Percentiles rank a stretch among this genome's conserved stretches.
Conservation (phyloP, 2,329 filamentous ascomycete genomes). For the Neofusicoccum sp. region DNA sequence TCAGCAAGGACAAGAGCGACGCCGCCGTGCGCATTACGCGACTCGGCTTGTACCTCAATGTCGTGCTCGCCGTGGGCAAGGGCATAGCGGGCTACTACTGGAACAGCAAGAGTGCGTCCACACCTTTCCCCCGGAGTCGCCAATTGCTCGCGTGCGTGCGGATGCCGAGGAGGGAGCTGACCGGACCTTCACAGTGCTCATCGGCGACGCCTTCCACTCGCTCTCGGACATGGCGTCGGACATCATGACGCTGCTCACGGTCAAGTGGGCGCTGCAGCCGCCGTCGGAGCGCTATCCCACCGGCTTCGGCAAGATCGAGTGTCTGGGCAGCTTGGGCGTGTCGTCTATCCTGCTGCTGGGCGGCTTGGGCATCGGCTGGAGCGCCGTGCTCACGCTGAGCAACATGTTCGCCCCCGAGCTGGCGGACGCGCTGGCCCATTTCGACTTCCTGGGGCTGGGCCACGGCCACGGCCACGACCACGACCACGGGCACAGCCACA, state of each 20-base stretch:
- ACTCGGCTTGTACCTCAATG: constrained; percentile 84
- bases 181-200: constrained; percentile 59
- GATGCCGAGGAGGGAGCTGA: not conserved
- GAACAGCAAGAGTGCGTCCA: constrained; percentile 70
- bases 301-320: constrained; percentile 98
- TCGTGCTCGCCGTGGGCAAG: constrained; percentile 92
- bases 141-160: not conserved
- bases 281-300: constrained; percentile 82
- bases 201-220: constrained; percentile 94
- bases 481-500: constrained; percentile 39
- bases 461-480: constrained; percentile 62
- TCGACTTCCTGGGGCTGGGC: constrained; percentile 53
- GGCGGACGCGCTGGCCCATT: constrained; percentile 44
- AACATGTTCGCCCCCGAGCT: constrained; percentile 54
- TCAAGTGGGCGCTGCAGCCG: constrained; percentile 87
- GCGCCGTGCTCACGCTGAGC: constrained; percentile 61
- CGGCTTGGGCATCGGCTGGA: constrained; percentile 84
- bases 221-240: constrained; percentile 95
- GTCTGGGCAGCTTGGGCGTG: constrained; percentile 87
- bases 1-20: constrained; percentile 82
- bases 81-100: constrained; percentile 91
- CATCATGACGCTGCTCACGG: constrained; percentile 88
- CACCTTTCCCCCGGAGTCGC: not conserved
- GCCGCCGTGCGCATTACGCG: constrained; percentile 92
- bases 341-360: constrained; percentile 88